Base-by-base conservation (phyloP, 2,329 filamentous ascomycete species). In the Calonectria leucothoes region DNA sequence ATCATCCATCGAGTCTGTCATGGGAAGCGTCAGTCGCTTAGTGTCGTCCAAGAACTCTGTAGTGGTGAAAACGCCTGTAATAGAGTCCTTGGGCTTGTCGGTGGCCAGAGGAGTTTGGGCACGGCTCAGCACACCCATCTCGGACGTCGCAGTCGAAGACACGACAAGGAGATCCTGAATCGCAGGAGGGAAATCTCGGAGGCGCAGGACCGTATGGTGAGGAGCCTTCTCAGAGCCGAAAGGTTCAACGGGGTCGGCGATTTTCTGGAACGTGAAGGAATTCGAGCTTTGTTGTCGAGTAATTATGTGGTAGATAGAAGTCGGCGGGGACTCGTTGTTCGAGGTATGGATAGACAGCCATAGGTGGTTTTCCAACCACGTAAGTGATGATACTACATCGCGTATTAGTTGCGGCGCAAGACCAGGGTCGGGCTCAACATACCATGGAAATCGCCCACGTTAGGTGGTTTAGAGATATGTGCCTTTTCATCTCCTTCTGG, bases 331-430 rank as follows among this genome's bases (percentile, higher is more conserved):
- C 48, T 90, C 89, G 69, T 89, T 88, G 74, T 89, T 89, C 35
- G 89, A 86, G n/a, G 94, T 95, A 83, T 98, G 93, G 27, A 97
- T 91, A 69, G 93, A 89, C 55, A 98, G 88, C 82, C 98, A 97
- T 2, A 96, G 86, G 78, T 97, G 87, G 78, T 97, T 98, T 81
- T 97, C 94, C 25, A 98, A 89, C 97, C 97, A 99, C 45, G 90
- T 89, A 49, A 99, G 89, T 20, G 94, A 93, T 5, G 95, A 94
- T 3, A 97, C 94, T 93, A 70, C 27, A 23, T 75, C 86, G 8
- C 17, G 57, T 27, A 29, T 55, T 31, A 66, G 45, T 66, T 12
- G 12, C 7, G 27, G 2, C 59, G 35, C 17, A 8, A 42, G 15
- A 23, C 15, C 14, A 29, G n/a, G n/a, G 15, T 42, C 85, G 5